These are phyloP conservation scores for Polyporus tsugae DNA, from an alignment of 1,284 basidiomycete genomes.

Conservation along the genomic window DNA sequence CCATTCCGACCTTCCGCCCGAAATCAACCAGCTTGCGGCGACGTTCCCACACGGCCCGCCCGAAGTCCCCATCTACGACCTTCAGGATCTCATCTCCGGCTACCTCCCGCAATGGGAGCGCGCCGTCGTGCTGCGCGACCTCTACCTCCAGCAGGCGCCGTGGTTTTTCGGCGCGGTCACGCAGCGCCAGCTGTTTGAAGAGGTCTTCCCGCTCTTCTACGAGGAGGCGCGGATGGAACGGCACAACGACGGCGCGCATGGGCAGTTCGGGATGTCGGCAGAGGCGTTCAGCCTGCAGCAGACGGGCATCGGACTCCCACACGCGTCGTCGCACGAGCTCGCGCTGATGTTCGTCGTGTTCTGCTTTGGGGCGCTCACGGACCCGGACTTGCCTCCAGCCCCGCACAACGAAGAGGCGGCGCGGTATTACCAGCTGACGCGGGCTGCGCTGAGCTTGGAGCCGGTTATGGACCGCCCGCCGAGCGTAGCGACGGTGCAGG, in stretches of 20 bases:
- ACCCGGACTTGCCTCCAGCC: constrained; percentile 62
- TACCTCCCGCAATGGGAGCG: constrained; percentile 68
- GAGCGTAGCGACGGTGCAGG: constrained; percentile 72
- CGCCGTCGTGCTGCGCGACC: constrained; percentile 59
- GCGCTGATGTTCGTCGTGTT: constrained; percentile 67
- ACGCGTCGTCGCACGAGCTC: constrained; percentile 56
- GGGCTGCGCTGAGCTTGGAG: constrained; percentile 69
- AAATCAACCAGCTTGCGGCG: constrained; percentile 54
- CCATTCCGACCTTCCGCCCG: constrained; percentile 34
- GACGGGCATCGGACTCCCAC: constrained; percentile 24
- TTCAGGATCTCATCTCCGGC: constrained; percentile 54
- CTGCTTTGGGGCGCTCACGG: constrained; percentile 66
- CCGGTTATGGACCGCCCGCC: constrained; percentile 73
- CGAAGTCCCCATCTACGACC: constrained; percentile 40
- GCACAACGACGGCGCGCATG: constrained; percentile 12
- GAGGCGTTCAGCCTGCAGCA: constrained; percentile 33
- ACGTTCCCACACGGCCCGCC: constrained; percentile 60
- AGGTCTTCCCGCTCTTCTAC: constrained; percentile 73
- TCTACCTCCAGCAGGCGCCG: constrained; percentile 75
- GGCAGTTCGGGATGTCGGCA: constrained; percentile 22
- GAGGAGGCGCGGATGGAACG: constrained; percentile 45
- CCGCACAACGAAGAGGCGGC: constrained; percentile 67
- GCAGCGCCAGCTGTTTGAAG: constrained; percentile 64
- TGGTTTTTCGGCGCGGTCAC: constrained; percentile 81
- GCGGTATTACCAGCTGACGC: constrained; percentile 63